Evolutionary conservation across 257 asterid species (phyloP), one percentile per base, ranked within the genome.

Genomic region (Ilex aquifolium): DNA sequence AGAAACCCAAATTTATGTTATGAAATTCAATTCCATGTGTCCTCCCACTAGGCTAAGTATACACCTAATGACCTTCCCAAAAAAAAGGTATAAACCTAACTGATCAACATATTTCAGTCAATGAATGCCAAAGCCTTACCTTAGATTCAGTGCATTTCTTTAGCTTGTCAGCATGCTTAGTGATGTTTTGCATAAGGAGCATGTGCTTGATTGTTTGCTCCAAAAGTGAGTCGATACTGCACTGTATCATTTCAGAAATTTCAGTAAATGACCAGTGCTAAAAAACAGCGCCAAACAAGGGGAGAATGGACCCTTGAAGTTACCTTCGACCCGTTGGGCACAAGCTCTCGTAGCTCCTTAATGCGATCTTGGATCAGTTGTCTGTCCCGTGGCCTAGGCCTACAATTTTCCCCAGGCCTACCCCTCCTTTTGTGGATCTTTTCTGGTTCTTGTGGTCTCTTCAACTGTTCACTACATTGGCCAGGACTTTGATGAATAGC

Each of bases 311-410:
- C 30, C 27, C n/a, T 11, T 31, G 3, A 64, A 59, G 67, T 75
- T 75, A 92, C 98, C 93, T 92, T 92, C 3, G 96, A 85, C 73
- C 96, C 95, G 74, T 68, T 89, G 21, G 97, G 96, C 62, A 92
- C 87, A 60, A 92, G 90, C 64, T 86, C 98, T 2, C 98, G 78
- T 72, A 92, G 66, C 80, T 92, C 98, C 85, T 92, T 92, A 67
- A 89, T 87, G 51, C 98, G 86, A 69, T 92, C 98, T 83, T 92
- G 99, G 80, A 92, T 92, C 85, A 92, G 74, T 56, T 92, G 99
- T 75, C 99, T 80, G 59, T 92, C 99, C 78, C 97, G 85, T 59
- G 99, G 99, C 76, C 99, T 85, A 31, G 99, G 97, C 74, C 97
- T 86, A 77, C 85, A 70, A 66, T 92, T 89, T 79, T 87, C 97